Percentiles rank a stretch among this genome's conserved stretches.
These are phyloP conservation scores for bread wheat (Triticum aestivum) DNA, from an alignment of 176 grass and related monocot species.

Conservation along the genomic window DNA sequence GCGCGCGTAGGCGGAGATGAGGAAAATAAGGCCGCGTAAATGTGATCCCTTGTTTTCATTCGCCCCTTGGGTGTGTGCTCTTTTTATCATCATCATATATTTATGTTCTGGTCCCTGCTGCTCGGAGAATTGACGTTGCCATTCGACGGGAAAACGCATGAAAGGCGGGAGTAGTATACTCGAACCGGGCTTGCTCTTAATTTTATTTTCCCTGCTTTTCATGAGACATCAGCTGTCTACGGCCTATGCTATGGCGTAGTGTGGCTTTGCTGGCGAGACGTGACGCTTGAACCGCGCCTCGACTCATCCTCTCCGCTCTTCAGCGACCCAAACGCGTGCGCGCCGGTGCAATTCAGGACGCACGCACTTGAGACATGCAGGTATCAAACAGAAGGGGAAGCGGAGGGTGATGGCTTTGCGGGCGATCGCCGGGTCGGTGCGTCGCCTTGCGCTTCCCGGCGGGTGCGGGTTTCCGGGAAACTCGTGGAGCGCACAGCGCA, in stretches of 20 bases:
- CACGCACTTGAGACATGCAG: neutral
- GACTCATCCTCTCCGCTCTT: neutral
- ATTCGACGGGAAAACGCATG: no score
- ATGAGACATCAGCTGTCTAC: neutral
- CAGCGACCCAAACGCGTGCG: neutral
- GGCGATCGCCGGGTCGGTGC: constrained; percentile 24
- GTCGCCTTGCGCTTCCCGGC: constrained; percentile 5
- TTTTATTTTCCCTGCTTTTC: neutral
- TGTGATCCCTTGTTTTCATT: neutral
- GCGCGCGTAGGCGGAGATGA: neutral
- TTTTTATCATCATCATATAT: no score
- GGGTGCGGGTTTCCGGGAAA: neutral
- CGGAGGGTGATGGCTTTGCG: neutral
- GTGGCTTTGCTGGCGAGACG: constrained; percentile 7
- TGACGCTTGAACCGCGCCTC: neutral
- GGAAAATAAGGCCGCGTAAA: neutral
- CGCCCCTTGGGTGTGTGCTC: neutral
- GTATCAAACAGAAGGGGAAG: neutral
- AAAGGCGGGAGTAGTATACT: no score
- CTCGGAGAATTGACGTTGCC: no score
- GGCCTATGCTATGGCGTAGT: neutral
- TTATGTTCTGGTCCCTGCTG: no score
- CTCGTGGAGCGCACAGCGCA: constrained; percentile 7
- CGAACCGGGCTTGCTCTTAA: neutral
- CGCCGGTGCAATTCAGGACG: neutral